Base-by-base conservation (phyloP, 2,329 filamentous ascomycete genomes). In the Aspergillus candidus region DNA sequence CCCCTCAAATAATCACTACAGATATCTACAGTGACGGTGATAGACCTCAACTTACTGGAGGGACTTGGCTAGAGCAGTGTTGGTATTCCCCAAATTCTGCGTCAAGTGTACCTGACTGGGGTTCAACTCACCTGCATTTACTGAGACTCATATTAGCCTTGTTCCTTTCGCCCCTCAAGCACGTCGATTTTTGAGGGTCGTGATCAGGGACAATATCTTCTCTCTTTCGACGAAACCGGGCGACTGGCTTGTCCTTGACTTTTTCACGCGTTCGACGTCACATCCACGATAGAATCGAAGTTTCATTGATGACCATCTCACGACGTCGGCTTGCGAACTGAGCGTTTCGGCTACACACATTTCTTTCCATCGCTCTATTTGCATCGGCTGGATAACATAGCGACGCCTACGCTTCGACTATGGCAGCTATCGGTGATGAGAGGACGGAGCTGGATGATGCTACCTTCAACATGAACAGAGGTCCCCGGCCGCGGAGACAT, bases 361-460 rank as follows among this genome's bases (percentile, higher is more conserved):
- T 10, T 10, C 22, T 27, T 27, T 27, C 22, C 22, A 27, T 27
- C 22, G 4, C 7, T 27, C 22, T 27, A 27, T 27, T 27, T 10
- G 1, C 6, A 27, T 27, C 22, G 22, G 22, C 22, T 27, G 7
- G 22, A 27, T 27, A 27, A 27, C 22, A 27, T 27, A 27, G 22
- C 22, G 22, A 27, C 22, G 22, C 7, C 22, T 2, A 27, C 22
- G 4, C 84, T 43, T 83, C 85, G 48, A 87, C 85, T 50, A 95
- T 96, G 69, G 94, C 94, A 61, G 89, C 89, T 53, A 35, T 42
- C 17, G 84, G 80, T 59, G 82, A 86, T 60, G 88, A 94, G 70
- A 81, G 85, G 29, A 84, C 84, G 60, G 84, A 88, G 54, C 75
- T 82, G 30, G 88, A 94, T 60, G 89, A 94, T 69, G 86, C 79